phyloP scores from a whole-genome alignment of 495 filamentous ascomycete species.

The Podospora appendiculata region DNA sequence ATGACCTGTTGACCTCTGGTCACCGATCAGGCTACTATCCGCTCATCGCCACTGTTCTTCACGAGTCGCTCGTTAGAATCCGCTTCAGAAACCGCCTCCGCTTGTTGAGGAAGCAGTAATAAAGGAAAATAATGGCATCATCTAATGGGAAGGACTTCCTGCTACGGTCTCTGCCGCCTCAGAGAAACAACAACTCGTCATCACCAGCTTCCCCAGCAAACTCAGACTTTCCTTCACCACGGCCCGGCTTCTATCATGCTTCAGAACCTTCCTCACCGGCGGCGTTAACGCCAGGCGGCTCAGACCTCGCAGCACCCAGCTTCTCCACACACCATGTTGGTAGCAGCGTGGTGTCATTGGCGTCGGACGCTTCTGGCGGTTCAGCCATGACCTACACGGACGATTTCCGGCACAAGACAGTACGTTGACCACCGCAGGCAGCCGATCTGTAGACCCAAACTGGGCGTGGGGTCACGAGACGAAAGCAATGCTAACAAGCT shows the following conservation, averaged over 20 bases:
- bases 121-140: background rate
- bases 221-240: conserved; percentile 2
- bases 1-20: background rate
- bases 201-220: background rate
- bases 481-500: conserved; percentile 39
- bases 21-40: too few species aligned
- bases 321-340: background rate
- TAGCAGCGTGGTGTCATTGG: background rate
- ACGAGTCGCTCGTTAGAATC: too few species aligned
- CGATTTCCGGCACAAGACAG: conserved; percentile 8
- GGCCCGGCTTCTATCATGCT: background rate
- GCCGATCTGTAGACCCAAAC: too few species aligned
- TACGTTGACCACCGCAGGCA: background rate
- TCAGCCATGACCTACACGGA: conserved; percentile 1
- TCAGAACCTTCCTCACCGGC: too few species aligned
- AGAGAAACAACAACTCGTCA: background rate
- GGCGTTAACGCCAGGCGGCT: background rate
- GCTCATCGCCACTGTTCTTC: too few species aligned
- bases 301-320: background rate
- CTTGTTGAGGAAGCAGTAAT: too few species aligned
- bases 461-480: background rate
- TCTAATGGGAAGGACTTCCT: conserved; percentile 2
- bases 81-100: too few species aligned
- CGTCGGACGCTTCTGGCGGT: background rate
- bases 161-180: conserved; percentile 1